Evolutionary conservation across 2,329 filamentous ascomycete genomes (phyloP), one percentile per base, ranked within the genome.

Genomic region (Phyllosticta ampelicida): DNA sequence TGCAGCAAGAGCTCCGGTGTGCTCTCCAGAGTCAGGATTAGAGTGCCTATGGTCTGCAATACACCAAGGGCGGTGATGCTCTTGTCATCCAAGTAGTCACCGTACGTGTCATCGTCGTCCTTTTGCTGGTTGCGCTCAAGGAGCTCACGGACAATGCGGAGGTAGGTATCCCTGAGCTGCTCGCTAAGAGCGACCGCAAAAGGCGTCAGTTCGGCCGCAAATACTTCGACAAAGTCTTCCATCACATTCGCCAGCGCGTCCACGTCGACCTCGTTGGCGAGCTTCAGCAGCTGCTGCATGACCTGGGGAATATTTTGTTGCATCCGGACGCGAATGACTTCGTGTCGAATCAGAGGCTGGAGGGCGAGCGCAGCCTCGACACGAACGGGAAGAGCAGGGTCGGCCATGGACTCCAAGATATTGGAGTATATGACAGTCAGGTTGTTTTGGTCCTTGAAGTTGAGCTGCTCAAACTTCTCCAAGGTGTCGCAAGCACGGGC

Each of bases 181-280:
- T 97, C 91, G 68, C 90, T 96, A 3, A 99, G 79, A 4, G 94
- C 94, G 29, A 99, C 92, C 10, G 94, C 94, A 67, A 99, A 99
- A 2, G 94, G 94, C 5, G 94, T 97, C 52, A 99, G 81, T 71
- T 99, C 94, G 2, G 90, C 82, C n/a, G 94, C 92, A 69, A 99
- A 99, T 2, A 97, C 91, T 73, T 99, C 94, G 51, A 99, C 94
- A 69, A 99, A 99, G 69, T 99, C 94, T 74, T 99, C 94, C 94
- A 99, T 99, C 48, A 99, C 94, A 68, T 97, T 97, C 20, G 94
- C 92, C 48, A 99, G 79, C 5, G 94, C 91, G 72, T 99, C 94
- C 53, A 99, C 92, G 69, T 99, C 94, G 60, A 95, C 94, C 74
- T 99, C 94, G 69, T 99, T 99, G 26, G 94, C 92, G 59, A 99